Percentiles rank a stretch among this genome's conserved stretches.
phyloP scores from a whole-genome alignment of 495 filamentous ascomycete genomes.

The Astrothelium subdiscretum region DNA sequence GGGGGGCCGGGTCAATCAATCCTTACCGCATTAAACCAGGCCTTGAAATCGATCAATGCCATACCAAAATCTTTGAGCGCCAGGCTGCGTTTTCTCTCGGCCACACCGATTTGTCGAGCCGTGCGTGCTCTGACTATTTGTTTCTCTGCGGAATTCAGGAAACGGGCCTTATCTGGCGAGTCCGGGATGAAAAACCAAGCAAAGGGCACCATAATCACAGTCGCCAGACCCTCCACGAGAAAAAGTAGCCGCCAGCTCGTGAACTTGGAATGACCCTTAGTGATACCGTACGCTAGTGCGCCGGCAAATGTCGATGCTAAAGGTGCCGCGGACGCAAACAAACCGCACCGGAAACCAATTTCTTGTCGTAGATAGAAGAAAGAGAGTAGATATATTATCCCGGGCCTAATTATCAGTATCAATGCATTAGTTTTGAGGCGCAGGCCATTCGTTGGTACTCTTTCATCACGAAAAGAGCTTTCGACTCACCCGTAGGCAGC shows the following conservation, averaged over 20 bases:
- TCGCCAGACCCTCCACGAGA: slow-evolving; percentile 68
- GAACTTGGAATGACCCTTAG: slow-evolving; percentile 49
- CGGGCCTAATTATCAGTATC: slow-evolving; percentile 28
- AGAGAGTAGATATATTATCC: slow-evolving; percentile 37
- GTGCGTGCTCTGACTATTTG: background rate
- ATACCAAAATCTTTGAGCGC: slow-evolving; percentile 46
- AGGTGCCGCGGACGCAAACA: slow-evolving; percentile 65
- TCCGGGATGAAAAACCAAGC: slow-evolving; percentile 63
- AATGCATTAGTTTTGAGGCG: background rate
- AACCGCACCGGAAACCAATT: slow-evolving; percentile 58
- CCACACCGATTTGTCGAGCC: background rate
- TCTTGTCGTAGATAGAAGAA: slow-evolving; percentile 77
- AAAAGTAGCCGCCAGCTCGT: slow-evolving; percentile 74
- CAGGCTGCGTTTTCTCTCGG: slow-evolving; percentile 35
- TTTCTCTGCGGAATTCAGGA: slow-evolving; percentile 59
- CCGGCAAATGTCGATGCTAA: slow-evolving; percentile 72
- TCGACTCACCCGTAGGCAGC: background rate
- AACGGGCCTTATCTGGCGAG: slow-evolving; percentile 55
- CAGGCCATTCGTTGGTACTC: background rate
- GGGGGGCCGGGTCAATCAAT: background rate
- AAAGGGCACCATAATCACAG: slow-evolving; percentile 47
- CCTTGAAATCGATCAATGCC: slow-evolving; percentile 50
- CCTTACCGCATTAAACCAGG: slow-evolving; percentile 42
- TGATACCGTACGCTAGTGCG: slow-evolving; percentile 72
- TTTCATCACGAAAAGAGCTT: background rate